Evolutionary conservation across 768 basidiomycete species (phyloP).

Genomic region (Suillus lakei): DNA sequence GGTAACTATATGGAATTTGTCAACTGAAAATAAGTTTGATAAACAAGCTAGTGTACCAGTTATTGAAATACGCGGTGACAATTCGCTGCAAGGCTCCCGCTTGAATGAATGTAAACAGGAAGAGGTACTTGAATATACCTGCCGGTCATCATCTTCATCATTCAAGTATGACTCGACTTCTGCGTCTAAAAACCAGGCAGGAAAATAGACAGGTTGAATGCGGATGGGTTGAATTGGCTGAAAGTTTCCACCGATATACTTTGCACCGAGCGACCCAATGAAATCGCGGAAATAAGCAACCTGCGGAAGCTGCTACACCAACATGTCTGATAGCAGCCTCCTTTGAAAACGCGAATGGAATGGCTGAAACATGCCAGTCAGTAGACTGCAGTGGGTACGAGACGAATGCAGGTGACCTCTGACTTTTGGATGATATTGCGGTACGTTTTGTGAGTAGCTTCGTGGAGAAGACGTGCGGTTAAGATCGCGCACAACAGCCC

Average conservation of each 20-base stretch:
- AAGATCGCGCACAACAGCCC: background rate
- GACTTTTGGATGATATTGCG: slow-evolving; percentile 42
- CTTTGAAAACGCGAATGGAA: slow-evolving; percentile 54
- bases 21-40: slow-evolving; percentile 12
- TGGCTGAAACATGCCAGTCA: slow-evolving; percentile 40
- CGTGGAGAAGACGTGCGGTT: slow-evolving; percentile 8
- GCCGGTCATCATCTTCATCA: background rate
- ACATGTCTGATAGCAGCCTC: slow-evolving; percentile 48
- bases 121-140: background rate
- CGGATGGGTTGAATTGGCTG: slow-evolving; percentile 48
- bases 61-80: slow-evolving; percentile 40
- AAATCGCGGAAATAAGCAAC: slow-evolving; percentile 24
- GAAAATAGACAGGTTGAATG: slow-evolving; percentile 61
- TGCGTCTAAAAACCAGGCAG: slow-evolving; percentile 64
- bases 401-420: slow-evolving; percentile 36
- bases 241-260: slow-evolving; percentile 44
- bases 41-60: slow-evolving; percentile 48
- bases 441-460: slow-evolving; percentile 21
- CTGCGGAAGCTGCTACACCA: slow-evolving; percentile 36
- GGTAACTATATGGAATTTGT: slow-evolving; percentile 27
- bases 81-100: slow-evolving; percentile 1
- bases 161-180: slow-evolving; percentile 43
- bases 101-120: background rate
- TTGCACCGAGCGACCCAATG: slow-evolving; percentile 39
- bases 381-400: background rate